These are phyloP conservation scores for Arachnomyces sp. DNA, from an alignment of 2,329 filamentous ascomycete genomes.

Conservation along the genomic window DNA sequence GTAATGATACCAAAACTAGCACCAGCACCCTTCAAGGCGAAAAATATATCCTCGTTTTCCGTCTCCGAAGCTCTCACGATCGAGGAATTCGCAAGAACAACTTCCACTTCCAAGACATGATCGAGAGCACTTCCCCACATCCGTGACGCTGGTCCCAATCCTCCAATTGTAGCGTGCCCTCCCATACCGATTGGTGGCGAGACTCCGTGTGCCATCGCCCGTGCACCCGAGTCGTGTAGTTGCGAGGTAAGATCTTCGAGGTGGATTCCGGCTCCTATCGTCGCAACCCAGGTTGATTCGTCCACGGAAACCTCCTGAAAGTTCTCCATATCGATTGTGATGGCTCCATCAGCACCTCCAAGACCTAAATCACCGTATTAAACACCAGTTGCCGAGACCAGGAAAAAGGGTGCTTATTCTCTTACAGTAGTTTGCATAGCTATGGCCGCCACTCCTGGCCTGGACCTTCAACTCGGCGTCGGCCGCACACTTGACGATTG, in stretches of 20 bases:
- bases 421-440: slow-evolving; percentile 1
- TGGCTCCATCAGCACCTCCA: slow-evolving; percentile 25
- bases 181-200: slow-evolving; percentile 33
- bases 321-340: slow-evolving; percentile 8
- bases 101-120: slow-evolving; percentile 41
- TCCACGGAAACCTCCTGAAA: slow-evolving; percentile 22
- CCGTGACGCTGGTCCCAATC: slow-evolving; percentile 35
- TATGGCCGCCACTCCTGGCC: slow-evolving; percentile 3
- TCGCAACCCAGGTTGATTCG: slow-evolving; percentile 23
- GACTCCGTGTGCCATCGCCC: slow-evolving; percentile 33
- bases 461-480: not conserved
- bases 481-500: slow-evolving; percentile 1
- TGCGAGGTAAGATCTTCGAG: slow-evolving; percentile 26
- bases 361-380: slow-evolving; percentile 16
- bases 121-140: slow-evolving; percentile 48
- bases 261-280: slow-evolving; percentile 27
- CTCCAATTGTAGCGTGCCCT: slow-evolving; percentile 35
- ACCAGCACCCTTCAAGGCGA: slow-evolving; percentile 30
- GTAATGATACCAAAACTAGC: slow-evolving; percentile 34
- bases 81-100: slow-evolving; percentile 38
- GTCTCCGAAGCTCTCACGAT: slow-evolving; percentile 23
- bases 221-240: slow-evolving; percentile 22
- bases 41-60: slow-evolving; percentile 27
- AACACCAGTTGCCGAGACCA: too few relatives aligned
- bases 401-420: too few relatives aligned